Percentiles rank a stretch among this genome's conserved stretches.
These are phyloP conservation scores for Aotearoamyces nothofagi DNA, from an alignment of 2,329 filamentous ascomycete species.

Conservation along the genomic window DNA sequence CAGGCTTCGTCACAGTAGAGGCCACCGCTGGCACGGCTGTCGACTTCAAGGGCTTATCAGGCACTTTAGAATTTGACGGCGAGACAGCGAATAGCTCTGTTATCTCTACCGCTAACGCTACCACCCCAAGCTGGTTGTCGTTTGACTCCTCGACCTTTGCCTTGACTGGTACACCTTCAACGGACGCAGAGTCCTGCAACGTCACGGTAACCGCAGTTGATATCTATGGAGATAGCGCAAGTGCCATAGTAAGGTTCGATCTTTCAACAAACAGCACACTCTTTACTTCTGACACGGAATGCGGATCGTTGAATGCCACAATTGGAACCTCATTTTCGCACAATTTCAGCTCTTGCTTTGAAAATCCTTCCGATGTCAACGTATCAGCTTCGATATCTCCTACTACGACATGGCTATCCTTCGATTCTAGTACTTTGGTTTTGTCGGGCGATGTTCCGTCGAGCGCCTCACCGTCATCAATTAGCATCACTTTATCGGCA, in stretches of 20 bases:
- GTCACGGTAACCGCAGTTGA: constrained; percentile 47
- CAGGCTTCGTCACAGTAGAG: constrained; percentile 39
- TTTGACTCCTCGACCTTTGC: constrained; percentile 46
- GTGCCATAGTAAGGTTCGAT: constrained; percentile 31
- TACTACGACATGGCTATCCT: constrained; percentile 12
- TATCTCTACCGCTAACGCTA: constrained; percentile 33
- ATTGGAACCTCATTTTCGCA: constrained; percentile 12
- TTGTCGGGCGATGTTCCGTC: constrained; percentile 13
- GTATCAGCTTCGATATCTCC: constrained; percentile 9
- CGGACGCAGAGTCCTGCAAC: constrained; percentile 40
- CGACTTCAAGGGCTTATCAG: constrained; percentile 33
- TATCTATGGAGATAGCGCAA: constrained; percentile 40
- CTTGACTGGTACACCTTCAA: constrained; percentile 48
- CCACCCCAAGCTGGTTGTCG: constrained; percentile 52
- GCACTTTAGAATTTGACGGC: constrained; percentile 42
- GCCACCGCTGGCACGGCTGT: constrained; percentile 36
- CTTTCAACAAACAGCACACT: constrained; percentile 5
- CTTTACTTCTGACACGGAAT: constrained; percentile 4
- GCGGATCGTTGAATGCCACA: constrained; percentile 12
- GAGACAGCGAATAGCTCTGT: constrained; percentile 30
- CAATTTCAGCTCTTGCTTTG: constrained; percentile 11
- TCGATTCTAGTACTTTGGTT: constrained; percentile 11
- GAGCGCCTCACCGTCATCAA: constrained; percentile 4
- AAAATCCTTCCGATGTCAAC: constrained; percentile 11
- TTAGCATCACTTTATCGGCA: constrained; percentile 12